Base-by-base conservation (phyloP, 805 yeast genomes). In the Pichia gijzeniarum region DNA sequence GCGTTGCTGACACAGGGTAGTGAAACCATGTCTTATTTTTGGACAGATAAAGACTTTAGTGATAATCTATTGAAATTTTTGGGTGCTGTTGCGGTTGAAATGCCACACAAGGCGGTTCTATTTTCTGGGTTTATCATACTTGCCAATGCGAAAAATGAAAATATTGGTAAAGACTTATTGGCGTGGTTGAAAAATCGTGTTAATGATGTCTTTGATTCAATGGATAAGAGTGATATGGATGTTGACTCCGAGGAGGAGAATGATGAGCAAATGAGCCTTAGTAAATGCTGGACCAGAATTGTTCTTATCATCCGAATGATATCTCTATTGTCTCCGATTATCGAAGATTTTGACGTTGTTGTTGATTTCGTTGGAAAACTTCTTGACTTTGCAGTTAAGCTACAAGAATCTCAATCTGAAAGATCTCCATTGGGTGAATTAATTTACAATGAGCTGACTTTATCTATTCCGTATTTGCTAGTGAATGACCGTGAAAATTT, bases 91-190 rank as follows among this genome's bases (percentile, higher is more conserved):
- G 71, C 83, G 10, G 65, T 76, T 25, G 98, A 93, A 63, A 96
- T 91, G 63, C 98, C 99, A 0, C 95, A 90, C 51, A 93, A 90
- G 61, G 76, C 83, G 48, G 78, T 82, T 13, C 75, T 81, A n/a
- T 63, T 91, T 47, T 75, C 88, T 22, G 78, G 81, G 8, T 69
- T 88, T 52, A 66, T 89, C 5, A 73, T 82, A 56, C 68, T 80
- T 19, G 79, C 86, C 39, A 82, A 84, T 64, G 70, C 83, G 20
- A 73, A 74, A 48, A 79, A 78, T 61, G 73, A 76, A 31, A 68
- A 75, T 33, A 80, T 86, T 36, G 91, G 95, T 41, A 77, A 79
- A 53, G 75, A 76, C 41, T 75, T 86, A 12, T 63, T 87, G 20
- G 89, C 83, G 51, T 83, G 67, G 63, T 72, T 87, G 52, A 89